A percentile compares a stretch with the other conserved stretches of the same genome.
Conservation (phyloP, 495 filamentous ascomycete species). For the Venustampulla echinocandica region DNA sequence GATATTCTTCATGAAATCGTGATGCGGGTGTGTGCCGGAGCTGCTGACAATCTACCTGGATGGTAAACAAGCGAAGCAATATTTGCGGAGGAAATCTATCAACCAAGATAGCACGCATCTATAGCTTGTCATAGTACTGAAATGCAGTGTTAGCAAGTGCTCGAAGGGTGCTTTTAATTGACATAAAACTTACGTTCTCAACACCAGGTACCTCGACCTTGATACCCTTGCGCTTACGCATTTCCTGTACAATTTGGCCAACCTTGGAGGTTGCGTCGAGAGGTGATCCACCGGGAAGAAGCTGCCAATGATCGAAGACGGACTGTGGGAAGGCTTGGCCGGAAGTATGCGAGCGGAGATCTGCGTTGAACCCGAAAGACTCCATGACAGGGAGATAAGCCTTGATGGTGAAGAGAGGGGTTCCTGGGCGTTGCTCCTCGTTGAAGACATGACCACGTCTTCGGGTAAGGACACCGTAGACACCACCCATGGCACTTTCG, state of each 20-base stretch:
- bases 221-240: conserved; percentile 99
- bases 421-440: conserved; percentile 96
- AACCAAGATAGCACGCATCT: conserved; percentile 32
- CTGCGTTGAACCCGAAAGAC: conserved; percentile 98
- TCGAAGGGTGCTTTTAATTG: not conserved
- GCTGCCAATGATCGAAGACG: conserved; percentile 97
- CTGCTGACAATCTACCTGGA: conserved; percentile 10
- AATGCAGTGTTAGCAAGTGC: conserved; percentile 42
- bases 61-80: conserved; percentile 9
- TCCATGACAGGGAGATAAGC: conserved; percentile 99
- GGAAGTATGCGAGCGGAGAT: conserved; percentile 86
- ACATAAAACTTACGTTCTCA: conserved; percentile 72
- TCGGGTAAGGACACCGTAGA: conserved; percentile 98
- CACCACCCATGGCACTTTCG: conserved; percentile 98
- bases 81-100: conserved; percentile 20
- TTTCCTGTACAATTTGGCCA: conserved; percentile 74
- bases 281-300: conserved; percentile 87
- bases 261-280: conserved; percentile 79
- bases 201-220: conserved; percentile 85
- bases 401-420: conserved; percentile 99
- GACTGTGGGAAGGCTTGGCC: conserved; percentile 98
- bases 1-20: conserved; percentile 17
- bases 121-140: conserved; percentile 99
- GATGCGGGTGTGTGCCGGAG: conserved; percentile 10
- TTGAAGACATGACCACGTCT: conserved; percentile 97